Evolutionary conservation across 768 basidiomycete species (phyloP).

Genomic region (Dacryopinax primogenitus): DNA sequence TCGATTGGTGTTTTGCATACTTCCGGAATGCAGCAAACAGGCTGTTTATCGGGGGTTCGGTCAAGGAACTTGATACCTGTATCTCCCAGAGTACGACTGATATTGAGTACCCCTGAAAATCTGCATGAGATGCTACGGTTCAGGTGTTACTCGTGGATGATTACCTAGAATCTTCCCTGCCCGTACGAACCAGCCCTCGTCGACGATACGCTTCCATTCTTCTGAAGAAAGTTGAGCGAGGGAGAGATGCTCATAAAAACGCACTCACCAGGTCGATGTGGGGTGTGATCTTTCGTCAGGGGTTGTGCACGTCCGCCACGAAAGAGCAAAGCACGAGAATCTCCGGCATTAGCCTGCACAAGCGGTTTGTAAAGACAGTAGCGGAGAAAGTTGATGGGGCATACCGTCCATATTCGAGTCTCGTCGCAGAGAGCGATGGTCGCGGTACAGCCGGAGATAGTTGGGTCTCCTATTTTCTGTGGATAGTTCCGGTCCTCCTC

Average conservation of each 20-base stretch:
- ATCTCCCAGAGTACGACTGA: neutral
- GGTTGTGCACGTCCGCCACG: neutral
- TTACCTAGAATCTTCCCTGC: too few species aligned
- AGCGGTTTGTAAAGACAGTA: neutral
- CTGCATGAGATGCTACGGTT: too few species aligned
- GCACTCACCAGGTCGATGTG: neutral
- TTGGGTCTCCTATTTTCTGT: neutral
- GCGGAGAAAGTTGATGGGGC: neutral
- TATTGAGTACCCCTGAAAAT: neutral
- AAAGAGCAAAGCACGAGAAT: neutral
- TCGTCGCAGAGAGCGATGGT: neutral
- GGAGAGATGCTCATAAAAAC: neutral
- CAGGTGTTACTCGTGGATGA: too few species aligned
- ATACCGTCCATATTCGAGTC: neutral
- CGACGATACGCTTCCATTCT: too few species aligned
- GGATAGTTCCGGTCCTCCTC: constrained; percentile 7
- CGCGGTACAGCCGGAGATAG: neutral
- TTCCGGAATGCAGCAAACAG: neutral
- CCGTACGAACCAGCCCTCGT: too few species aligned
- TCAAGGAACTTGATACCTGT: neutral
- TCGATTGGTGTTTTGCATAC: neutral
- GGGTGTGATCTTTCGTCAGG: neutral
- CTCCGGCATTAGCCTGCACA: neutral
- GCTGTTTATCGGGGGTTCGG: neutral
- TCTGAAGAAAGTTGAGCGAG: too few species aligned